These are phyloP conservation scores for Dactylellina cionopaga DNA, from an alignment of 2,329 filamentous ascomycete genomes.

Conservation along the genomic window DNA sequence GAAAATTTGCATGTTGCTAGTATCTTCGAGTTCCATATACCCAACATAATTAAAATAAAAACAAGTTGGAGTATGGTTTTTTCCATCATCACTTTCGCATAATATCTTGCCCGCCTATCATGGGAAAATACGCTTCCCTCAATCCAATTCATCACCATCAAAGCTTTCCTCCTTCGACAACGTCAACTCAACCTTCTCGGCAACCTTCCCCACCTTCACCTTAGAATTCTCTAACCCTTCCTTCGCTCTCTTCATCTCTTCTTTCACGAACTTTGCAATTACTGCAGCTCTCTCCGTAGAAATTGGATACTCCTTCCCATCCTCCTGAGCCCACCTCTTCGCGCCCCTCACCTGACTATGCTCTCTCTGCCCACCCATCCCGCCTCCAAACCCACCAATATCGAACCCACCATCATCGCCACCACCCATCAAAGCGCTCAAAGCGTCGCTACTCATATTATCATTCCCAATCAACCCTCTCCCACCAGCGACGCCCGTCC, in stretches of 20 bases:
- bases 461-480: conserved; percentile 64
- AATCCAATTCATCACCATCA: conserved; percentile 46
- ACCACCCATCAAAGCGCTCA: conserved; percentile 65
- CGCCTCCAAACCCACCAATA: conserved; percentile 48
- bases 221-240: conserved; percentile 15
- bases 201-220: conserved; percentile 1
- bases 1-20: no score
- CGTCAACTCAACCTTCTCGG: conserved; percentile 10
- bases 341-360: conserved; percentile 55
- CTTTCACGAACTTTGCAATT: conserved; percentile 75
- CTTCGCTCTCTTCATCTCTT: conserved; percentile 58
- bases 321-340: conserved; percentile 72
- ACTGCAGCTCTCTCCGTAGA: conserved; percentile 75
- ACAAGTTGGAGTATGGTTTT: no score
- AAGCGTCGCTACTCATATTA: conserved; percentile 34
- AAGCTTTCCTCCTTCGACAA: conserved; percentile 36
- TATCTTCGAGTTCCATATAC: no score
- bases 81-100: background rate
- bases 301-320: conserved; percentile 75
- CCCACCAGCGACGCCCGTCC: conserved; percentile 60
- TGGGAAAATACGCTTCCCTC: background rate
- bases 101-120: background rate
- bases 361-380: conserved; percentile 54
- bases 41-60: no score
- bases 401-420: conserved; percentile 68